Evolutionary conservation across 352 stramenopile species (phyloP), one percentile per base, ranked within the genome.

Genomic region (Pythium diclinum): DNA sequence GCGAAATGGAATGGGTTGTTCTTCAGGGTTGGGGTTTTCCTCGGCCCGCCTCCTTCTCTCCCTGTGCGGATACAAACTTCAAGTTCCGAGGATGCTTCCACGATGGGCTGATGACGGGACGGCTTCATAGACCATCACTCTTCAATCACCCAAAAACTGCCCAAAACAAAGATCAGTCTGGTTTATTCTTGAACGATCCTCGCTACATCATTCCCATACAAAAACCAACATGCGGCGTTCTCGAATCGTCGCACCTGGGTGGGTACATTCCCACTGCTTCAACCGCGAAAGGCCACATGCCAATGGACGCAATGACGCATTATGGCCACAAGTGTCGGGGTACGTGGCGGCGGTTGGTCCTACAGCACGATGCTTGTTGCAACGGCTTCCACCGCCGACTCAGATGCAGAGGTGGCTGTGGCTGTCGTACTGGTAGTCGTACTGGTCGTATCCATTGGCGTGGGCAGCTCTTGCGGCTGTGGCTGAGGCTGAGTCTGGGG

Each of bases 51-150:
- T 30, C 46, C 51, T 67, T 61, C 52, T 67, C 53, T 49, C 25
- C 42, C 44, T 67, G 30, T 16, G 30, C 40, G 36, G 30, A 68
- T 68, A 63, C 62, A 68, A 68, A 68, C 54, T 63, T 63, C 62
- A 68, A 68, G 62, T 59, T 58, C 32, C 30, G 17, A 36, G 54
- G 54, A 68, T 42, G 62, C 46, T 40, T 46, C 53, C 8, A 32
- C 14, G 54, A 9, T 28, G 25, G 1, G 25, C 25, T 19, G 14
- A 54, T 54, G 6, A 54, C 23, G 17, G 19, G 48, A 47, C 47
- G 44, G 19, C 49, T 44, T 44, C 30, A 51, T 10, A 30, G 61
- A 68, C 62, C 62, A 63, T 63, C 62, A 68, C 62, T 68, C 62
- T 63, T 38, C 28, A 44, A 7, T 53, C 23, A 19, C 30, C 6